Evolutionary conservation across 1,284 basidiomycete genomes (phyloP), one percentile per base, ranked within the genome.

Genomic region (Leccinum griseonigrum): DNA sequence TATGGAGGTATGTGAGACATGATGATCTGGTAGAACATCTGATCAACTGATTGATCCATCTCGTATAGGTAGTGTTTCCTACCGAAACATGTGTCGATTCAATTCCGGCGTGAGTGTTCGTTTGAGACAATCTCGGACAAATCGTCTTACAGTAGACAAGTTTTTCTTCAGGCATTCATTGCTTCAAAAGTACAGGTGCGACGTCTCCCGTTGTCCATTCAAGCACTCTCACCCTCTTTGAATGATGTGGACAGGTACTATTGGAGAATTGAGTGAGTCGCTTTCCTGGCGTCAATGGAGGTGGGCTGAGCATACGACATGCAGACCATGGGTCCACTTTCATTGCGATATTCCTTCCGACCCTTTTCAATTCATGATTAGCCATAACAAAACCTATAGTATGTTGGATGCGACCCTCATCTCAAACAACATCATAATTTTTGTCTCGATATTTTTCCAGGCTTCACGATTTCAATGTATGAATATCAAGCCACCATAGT

Each of bases 71-170:
- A 84, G 83, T 67, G 76, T 84, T 46, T 68, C 83, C 9, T 88
- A 88, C 67, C 80, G 86, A 26, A 87, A 88, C 66, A 86, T 93
- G 90, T 94, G 91, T 74, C 83, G 93, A 32, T 95, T 90, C 78
- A 91, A 94, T 70, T 90, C 89, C 31, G 91, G 92, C 31, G 91
- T 91, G 74, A 74, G 89, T 73, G 16, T 31, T 28, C 8, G 4
- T 4, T 8, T 36, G 4, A 16, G 54, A 46, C 38, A 13, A 22
- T 59, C 26, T 62, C 48, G 53, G 34, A 56, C 48, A 7, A 55
- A 13, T 7, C 1, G n/a, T 57, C 46, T 54, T 48, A 3, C 46
- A 56, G 43, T 55, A 8, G 31, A 9, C 1, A 64, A 90, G 87
- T 91, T 88, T 78, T 92, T 94, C 78, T 94, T 87, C 77, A 81